A percentile compares a stretch with the other conserved stretches of the same genome.
These are phyloP conservation scores for Calonectria pseudoreteaudii DNA, from an alignment of 2,329 filamentous ascomycete species.

Conservation along the genomic window DNA sequence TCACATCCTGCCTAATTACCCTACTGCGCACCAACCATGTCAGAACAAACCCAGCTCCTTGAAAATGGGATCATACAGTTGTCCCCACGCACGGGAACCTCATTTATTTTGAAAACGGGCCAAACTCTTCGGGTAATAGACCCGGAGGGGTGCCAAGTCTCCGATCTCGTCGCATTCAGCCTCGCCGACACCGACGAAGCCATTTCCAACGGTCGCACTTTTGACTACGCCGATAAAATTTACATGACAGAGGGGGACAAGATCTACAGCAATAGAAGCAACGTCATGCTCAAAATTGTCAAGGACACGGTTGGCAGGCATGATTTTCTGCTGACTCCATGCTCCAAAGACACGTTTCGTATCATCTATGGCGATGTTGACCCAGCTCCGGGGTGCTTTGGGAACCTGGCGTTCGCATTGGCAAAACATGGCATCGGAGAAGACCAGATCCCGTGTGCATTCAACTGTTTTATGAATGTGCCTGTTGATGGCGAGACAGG, in stretches of 20 bases:
- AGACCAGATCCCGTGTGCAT: slow-evolving; percentile 11
- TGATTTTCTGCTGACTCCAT: slow-evolving; percentile 7
- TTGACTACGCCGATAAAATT: slow-evolving; percentile 12
- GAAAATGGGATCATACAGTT: neutral
- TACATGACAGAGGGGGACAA: neutral
- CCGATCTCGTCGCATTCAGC: slow-evolving; percentile 6
- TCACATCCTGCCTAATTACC: neutral
- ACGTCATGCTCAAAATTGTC: slow-evolving; percentile 1
- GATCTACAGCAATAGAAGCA: slow-evolving; percentile 13
- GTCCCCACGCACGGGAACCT: neutral
- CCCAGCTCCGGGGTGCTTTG: slow-evolving; percentile 5
- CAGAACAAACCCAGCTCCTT: neutral
- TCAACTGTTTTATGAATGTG: slow-evolving; percentile 17
- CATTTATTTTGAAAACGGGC: neutral
- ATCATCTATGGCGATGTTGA: slow-evolving; percentile 14
- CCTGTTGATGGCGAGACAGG: slow-evolving; percentile 4
- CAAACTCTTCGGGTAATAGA: neutral
- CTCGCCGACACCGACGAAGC: neutral
- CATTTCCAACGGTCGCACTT: slow-evolving; percentile 8
- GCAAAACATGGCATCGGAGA: neutral
- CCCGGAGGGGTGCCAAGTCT: slow-evolving; percentile 6
- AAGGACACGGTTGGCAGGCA: slow-evolving; percentile 2
- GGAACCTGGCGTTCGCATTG: slow-evolving; percentile 5
- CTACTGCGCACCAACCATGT: neutral
- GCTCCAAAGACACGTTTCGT: slow-evolving; percentile 14